phyloP scores from a whole-genome alignment of 305 asterid genomes.

The Fraxinus velutina region DNA sequence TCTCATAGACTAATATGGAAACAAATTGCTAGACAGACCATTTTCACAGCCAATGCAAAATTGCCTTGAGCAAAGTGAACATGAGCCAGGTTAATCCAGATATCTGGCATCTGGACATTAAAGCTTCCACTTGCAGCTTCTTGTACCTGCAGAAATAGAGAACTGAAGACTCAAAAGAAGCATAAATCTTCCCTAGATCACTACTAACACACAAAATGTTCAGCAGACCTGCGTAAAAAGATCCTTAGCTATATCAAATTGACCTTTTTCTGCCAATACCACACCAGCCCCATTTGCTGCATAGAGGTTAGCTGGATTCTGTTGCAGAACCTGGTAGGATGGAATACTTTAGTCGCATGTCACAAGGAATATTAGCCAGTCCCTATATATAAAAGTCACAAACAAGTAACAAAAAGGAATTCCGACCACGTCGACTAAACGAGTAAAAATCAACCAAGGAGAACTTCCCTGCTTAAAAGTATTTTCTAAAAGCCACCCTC shows the following conservation, averaged over 20 bases:
- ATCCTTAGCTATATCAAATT: slow-evolving; percentile 93
- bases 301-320: slow-evolving; percentile 82
- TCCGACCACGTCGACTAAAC: background rate
- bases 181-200: slow-evolving; percentile 11
- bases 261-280: slow-evolving; percentile 93
- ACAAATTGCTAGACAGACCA: slow-evolving; percentile 47
- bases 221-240: slow-evolving; percentile 86
- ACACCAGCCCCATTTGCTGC: slow-evolving; percentile 99
- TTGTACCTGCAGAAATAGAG: slow-evolving; percentile 66
- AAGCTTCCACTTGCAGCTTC: slow-evolving; percentile 98
- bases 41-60: slow-evolving; percentile 89
- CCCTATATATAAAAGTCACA: slow-evolving; percentile 11
- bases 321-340: slow-evolving; percentile 70
- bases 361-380: slow-evolving; percentile 18
- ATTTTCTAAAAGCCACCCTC: background rate
- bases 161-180: slow-evolving; percentile 18
- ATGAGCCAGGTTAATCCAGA: slow-evolving; percentile 98
- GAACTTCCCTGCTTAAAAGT: slow-evolving; percentile 5
- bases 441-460: slow-evolving; percentile 6
- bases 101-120: slow-evolving; percentile 92
- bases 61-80: slow-evolving; percentile 98
- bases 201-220: slow-evolving; percentile 24
- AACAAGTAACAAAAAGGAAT: slow-evolving; percentile 5
- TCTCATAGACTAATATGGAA: slow-evolving; percentile 12
- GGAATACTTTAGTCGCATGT: slow-evolving; percentile 23